A percentile compares a stretch with the other conserved stretches of the same genome.
Conservation (phyloP, 2,329 filamentous ascomycete species). For the Trichoderma sp. region DNA sequence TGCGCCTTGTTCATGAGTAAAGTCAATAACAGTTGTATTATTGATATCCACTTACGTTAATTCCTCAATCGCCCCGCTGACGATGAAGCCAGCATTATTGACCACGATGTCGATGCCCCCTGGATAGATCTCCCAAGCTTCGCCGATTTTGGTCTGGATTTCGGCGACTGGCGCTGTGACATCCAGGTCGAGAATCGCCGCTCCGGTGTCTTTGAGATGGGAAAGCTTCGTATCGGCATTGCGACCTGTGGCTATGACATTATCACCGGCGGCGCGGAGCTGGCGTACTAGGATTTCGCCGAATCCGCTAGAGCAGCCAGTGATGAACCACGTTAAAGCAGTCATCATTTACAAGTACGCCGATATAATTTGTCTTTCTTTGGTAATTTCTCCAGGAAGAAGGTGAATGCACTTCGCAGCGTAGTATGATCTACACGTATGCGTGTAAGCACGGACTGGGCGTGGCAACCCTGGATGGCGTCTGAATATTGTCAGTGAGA, state of each 20-base stretch:
- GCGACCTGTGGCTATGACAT: constrained; percentile 42
- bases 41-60: constrained; percentile 22
- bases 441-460: neutral
- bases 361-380: neutral
- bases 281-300: constrained; percentile 38
- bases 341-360: neutral
- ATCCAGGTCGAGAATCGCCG: constrained; percentile 25
- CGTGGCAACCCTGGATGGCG: neutral
- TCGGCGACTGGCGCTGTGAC: constrained; percentile 5
- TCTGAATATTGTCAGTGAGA: neutral
- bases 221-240: constrained; percentile 33
- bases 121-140: constrained; percentile 23
- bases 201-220: constrained; percentile 31
- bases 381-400: neutral
- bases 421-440: neutral
- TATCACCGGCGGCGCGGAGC: constrained; percentile 37
- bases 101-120: constrained; percentile 38
- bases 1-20: neutral
- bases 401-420: neutral
- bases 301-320: constrained; percentile 44
- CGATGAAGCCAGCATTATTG: constrained; percentile 39
- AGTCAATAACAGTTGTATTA: neutral
- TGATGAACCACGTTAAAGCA: constrained; percentile 38
- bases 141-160: constrained; percentile 21
- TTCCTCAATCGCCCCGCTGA: constrained; percentile 28